Evolutionary conservation across 2,329 filamentous ascomycete species (phyloP).

Genomic region (Hypoxylon sp.): DNA sequence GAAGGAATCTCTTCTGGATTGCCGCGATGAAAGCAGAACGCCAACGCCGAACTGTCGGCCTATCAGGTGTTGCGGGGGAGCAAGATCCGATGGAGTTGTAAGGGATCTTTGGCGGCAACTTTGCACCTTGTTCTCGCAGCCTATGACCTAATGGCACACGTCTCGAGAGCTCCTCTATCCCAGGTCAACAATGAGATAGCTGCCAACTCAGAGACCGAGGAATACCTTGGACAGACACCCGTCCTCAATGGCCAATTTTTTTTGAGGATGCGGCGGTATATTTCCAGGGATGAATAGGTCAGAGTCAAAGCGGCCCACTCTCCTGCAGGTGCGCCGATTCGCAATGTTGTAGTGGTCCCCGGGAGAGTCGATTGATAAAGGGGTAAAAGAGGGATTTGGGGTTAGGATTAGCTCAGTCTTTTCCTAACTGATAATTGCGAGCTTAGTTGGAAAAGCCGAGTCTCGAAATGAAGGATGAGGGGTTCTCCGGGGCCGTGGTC

Average conservation of each 20-base stretch:
- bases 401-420: conserved; percentile 17
- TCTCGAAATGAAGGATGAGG: conserved; percentile 27
- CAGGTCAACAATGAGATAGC: conserved; percentile 4
- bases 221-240: conserved; percentile 1
- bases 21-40: conserved; percentile 1
- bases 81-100: conserved; percentile 7
- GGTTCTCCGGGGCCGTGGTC: conserved; percentile 26
- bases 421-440: conserved; percentile 25
- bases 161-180: not conserved
- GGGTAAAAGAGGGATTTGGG: conserved; percentile 6
- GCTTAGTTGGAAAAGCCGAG: conserved; percentile 17
- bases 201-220: conserved; percentile 5
- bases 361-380: conserved; percentile 21
- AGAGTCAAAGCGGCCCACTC: conserved; percentile 27
- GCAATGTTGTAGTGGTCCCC: conserved; percentile 20
- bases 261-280: conserved; percentile 20
- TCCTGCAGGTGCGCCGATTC: conserved; percentile 24
- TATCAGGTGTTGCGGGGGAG: conserved; percentile 18
- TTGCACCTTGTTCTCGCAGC: conserved; percentile 1
- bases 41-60: conserved; percentile 6
- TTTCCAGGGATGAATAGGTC: conserved; percentile 17
- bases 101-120: conserved; percentile 2
- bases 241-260: conserved; percentile 11
- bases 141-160: not conserved
- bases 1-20: not conserved